phyloP scores from a whole-genome alignment of 345 rosid species.

The Populus pruinosa region DNA sequence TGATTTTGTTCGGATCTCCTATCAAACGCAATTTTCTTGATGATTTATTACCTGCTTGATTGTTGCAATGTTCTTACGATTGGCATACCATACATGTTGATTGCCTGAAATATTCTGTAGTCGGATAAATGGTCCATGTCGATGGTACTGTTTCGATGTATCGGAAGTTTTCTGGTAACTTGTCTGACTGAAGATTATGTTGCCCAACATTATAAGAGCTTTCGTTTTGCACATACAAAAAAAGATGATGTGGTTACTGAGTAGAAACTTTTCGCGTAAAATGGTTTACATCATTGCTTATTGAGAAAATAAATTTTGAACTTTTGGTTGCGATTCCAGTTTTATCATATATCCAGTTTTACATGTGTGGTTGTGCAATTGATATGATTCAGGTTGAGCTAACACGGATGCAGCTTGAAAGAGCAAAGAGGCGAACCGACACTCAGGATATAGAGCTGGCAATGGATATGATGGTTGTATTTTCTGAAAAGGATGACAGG shows the following conservation, averaged over 20 bases:
- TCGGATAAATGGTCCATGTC: not conserved
- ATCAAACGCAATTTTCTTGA: not conserved
- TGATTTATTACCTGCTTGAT: not conserved
- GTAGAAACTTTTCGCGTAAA: not conserved
- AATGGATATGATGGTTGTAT: constrained; percentile 64
- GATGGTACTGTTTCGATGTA: not conserved
- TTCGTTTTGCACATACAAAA: not conserved
- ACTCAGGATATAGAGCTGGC: constrained; percentile 63
- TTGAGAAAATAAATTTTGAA: not conserved
- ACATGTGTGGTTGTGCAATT: constrained; percentile 3
- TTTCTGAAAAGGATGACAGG: constrained; percentile 43
- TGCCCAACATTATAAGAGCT: not conserved
- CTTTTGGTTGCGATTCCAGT: not conserved
- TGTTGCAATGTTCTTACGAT: not conserved
- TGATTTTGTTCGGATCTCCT: not conserved
- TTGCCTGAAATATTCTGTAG: not conserved
- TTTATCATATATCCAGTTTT: not conserved
- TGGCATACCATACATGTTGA: not conserved
- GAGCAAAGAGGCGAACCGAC: constrained; percentile 53
- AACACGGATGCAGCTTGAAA: constrained; percentile 47
- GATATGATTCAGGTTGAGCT: constrained; percentile 46
- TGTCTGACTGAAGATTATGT: not conserved
- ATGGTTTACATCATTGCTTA: not conserved
- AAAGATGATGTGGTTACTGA: not conserved
- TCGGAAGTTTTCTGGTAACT: not conserved